Percentiles rank a stretch among this genome's conserved stretches.
phyloP scores from a whole-genome alignment of 139 green algal genomes.

The Asterochloris sp. region DNA sequence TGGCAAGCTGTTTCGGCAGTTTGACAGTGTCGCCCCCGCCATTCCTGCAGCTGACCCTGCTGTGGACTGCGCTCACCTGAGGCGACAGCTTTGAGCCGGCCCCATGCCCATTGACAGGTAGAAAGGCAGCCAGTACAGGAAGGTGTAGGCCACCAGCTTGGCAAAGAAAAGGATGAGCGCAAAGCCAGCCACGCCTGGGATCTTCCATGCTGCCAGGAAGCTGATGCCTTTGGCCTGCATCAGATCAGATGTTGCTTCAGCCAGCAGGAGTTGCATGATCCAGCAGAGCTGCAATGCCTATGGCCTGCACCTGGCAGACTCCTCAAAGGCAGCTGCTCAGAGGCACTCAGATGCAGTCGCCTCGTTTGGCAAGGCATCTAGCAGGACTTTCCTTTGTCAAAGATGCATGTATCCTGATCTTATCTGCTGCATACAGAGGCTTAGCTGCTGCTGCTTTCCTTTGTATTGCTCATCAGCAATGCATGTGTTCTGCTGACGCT shows the following conservation, averaged over 20 bases:
- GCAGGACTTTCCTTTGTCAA: not conserved
- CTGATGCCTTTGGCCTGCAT: conserved; percentile 42
- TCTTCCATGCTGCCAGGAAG: conserved; percentile 80
- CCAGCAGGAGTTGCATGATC: not conserved
- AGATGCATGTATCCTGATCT: not conserved
- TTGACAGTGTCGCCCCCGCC: too few relatives aligned
- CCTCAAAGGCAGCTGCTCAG: too few relatives aligned
- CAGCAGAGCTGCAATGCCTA: too few relatives aligned
- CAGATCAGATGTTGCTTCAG: not conserved
- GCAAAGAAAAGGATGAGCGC: conserved; percentile 94
- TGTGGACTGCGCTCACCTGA: conserved; percentile 23
- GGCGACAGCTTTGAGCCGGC: conserved; percentile 57
- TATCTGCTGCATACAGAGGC: not conserved
- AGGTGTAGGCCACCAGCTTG: conserved; percentile 98
- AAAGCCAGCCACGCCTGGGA: conserved; percentile 87
- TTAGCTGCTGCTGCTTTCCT: not conserved
- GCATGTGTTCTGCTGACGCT: too few relatives aligned
- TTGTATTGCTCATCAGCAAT: not conserved
- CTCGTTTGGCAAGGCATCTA: too few relatives aligned
- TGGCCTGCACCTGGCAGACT: too few relatives aligned
- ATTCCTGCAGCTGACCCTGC: not conserved
- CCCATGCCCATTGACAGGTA: conserved; percentile 84
- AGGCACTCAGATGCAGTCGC: too few relatives aligned
- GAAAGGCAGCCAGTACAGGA: conserved; percentile 97
- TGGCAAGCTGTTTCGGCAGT: too few relatives aligned